A percentile compares a stretch with the other conserved stretches of the same genome.
These are phyloP conservation scores for Clathrospora elynae DNA, from an alignment of 2,329 filamentous ascomycete genomes.

Conservation along the genomic window DNA sequence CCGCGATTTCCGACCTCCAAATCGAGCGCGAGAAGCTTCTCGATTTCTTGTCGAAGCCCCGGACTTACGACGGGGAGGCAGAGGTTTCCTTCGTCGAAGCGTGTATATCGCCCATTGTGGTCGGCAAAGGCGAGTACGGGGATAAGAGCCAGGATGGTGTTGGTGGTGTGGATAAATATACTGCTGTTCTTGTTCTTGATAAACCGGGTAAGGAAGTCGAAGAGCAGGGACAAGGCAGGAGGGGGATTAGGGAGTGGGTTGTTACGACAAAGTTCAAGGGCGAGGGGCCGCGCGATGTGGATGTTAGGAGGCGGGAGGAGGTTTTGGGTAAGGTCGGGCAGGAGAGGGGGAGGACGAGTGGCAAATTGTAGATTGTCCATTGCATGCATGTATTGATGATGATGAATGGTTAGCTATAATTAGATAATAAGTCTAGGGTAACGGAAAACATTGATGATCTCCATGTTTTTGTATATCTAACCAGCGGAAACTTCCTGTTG, in stretches of 20 bases:
- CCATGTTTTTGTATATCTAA: too few species aligned
- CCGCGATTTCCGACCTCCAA: constrained; percentile 48
- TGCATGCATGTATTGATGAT: too few species aligned
- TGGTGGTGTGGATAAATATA: constrained; percentile 52
- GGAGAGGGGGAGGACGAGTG: constrained; percentile 13
- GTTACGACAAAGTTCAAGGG: constrained; percentile 62
- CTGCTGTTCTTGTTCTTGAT: constrained; percentile 59
- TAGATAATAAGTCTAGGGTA: too few species aligned
- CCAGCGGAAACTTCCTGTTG: too few species aligned
- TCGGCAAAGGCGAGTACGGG: constrained; percentile 47
- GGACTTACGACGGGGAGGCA: constrained; percentile 31
- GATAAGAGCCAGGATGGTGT: constrained; percentile 36
- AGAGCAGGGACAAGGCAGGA: constrained; percentile 53
- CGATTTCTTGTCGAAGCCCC: constrained; percentile 61
- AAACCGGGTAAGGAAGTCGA: constrained; percentile 62
- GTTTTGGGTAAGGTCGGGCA: constrained; percentile 46
- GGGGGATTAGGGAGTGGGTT: constrained; percentile 60
- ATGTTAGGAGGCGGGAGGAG: constrained; percentile 54
- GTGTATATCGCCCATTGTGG: constrained; percentile 50
- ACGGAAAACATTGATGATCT: too few species aligned
- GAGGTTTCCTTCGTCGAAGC: constrained; percentile 52
- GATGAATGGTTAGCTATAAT: too few species aligned
- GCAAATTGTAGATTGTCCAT: too few species aligned
- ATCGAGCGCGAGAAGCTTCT: constrained; percentile 42
- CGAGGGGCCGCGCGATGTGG: constrained; percentile 62